phyloP scores from a whole-genome alignment of 176 grass and related monocot genomes.

The Zizania latifolia region DNA sequence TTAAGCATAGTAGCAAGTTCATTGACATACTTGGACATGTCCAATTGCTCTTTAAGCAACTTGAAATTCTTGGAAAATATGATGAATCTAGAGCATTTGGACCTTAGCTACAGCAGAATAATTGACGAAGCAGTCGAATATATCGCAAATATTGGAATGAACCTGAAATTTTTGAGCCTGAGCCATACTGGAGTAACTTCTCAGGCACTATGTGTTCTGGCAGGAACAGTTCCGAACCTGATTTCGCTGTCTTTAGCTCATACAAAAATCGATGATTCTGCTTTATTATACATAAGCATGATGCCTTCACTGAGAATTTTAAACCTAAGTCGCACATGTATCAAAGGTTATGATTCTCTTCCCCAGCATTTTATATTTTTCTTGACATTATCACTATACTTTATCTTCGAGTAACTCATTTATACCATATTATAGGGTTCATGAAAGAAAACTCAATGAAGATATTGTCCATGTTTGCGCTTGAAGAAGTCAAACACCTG shows the following conservation, averaged over 20 bases:
- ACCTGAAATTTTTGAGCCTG: conserved; percentile 68
- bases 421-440: conserved; percentile 52
- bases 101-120: conserved; percentile 55
- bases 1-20: conserved; percentile 42
- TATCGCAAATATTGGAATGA: conserved; percentile 56
- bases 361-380: conserved; percentile 7
- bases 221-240: conserved; percentile 61
- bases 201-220: conserved; percentile 46
- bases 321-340: conserved; percentile 56
- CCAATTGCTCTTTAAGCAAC: conserved; percentile 47
- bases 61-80: conserved; percentile 58
- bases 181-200: conserved; percentile 57
- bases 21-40: conserved; percentile 60
- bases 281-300: conserved; percentile 58
- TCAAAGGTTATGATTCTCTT: conserved; percentile 55
- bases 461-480: conserved; percentile 38
- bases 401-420: conserved; percentile 1
- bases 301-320: conserved; percentile 58
- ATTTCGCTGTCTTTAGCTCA: conserved; percentile 55
- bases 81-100: conserved; percentile 56
- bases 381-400: conserved; percentile 14
- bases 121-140: conserved; percentile 51
- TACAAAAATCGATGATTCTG: conserved; percentile 73
- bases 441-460: conserved; percentile 23
- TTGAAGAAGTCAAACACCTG: conserved; percentile 54